phyloP scores from a whole-genome alignment of 345 rosid species.

The Populus euphratica region DNA sequence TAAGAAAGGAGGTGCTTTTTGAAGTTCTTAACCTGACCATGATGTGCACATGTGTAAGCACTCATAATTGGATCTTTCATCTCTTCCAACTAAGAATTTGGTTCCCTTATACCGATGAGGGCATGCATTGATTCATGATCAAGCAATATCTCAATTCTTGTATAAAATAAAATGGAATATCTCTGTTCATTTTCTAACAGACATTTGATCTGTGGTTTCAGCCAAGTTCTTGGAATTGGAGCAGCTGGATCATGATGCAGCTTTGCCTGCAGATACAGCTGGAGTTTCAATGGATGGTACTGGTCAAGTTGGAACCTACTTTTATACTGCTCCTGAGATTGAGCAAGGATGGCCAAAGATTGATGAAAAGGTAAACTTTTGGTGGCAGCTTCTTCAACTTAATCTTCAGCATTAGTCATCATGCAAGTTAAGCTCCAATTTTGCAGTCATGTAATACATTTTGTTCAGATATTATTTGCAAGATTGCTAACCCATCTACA shows the following conservation, averaged over 20 bases:
- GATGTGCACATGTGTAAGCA: neutral
- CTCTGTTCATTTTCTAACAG: neutral
- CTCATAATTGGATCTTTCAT: neutral
- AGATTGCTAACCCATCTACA: conserved; percentile 14
- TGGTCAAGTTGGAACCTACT: conserved; percentile 92
- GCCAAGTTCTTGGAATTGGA: conserved; percentile 95
- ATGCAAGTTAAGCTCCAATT: conserved; percentile 1
- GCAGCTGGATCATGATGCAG: conserved; percentile 79
- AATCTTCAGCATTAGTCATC: conserved; percentile 9
- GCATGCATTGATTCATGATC: neutral
- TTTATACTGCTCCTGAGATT: conserved; percentile 97
- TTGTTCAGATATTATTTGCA: conserved; percentile 6
- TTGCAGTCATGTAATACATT: conserved; percentile 2
- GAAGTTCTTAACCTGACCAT: neutral
- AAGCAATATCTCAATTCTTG: neutral
- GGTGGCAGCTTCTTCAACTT: conserved; percentile 10
- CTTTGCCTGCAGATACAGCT: conserved; percentile 49
- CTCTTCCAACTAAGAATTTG: neutral
- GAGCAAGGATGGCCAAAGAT: conserved; percentile 99
- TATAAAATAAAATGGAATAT: too few species aligned
- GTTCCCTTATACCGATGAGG: neutral
- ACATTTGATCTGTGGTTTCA: conserved; percentile 30
- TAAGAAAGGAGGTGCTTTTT: neutral
- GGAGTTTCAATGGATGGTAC: conserved; percentile 85
- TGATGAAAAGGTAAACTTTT: conserved; percentile 77